Conservation (phyloP, 306 rosid species). For the Canavalia ensiformis region DNA sequence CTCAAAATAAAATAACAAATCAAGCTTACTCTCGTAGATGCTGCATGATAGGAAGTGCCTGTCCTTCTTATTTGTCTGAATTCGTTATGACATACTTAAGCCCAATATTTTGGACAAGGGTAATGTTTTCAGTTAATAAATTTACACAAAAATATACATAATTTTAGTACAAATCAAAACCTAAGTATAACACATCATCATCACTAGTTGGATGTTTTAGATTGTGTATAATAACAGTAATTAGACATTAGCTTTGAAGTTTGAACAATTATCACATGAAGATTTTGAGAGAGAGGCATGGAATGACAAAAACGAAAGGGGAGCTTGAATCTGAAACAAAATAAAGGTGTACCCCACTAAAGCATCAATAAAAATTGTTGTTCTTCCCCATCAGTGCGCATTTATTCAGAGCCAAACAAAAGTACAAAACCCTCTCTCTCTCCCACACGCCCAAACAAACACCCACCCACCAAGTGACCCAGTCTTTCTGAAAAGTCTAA, state of each 20-base stretch:
- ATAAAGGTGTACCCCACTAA: conserved; percentile 47
- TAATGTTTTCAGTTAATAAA: not conserved
- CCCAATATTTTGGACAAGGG: not conserved
- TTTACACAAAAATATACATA: not conserved
- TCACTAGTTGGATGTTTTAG: too few species aligned
- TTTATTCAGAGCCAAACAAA: conserved; percentile 44
- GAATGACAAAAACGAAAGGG: conserved; percentile 25
- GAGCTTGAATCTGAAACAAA: conserved; percentile 43
- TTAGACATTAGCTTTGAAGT: not conserved
- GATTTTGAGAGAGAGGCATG: conserved; percentile 19
- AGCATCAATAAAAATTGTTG: conserved; percentile 20
- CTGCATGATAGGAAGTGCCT: not conserved
- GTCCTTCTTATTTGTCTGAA: conserved; percentile 22
- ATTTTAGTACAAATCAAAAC: not conserved
- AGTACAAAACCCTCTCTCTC: conserved; percentile 32
- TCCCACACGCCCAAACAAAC: conserved; percentile 15
- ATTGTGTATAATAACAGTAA: too few species aligned
- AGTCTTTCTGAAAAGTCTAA: conserved; percentile 37
- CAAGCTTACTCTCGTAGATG: conserved; percentile 19
- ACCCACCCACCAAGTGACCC: not conserved
- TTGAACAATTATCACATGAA: not conserved
- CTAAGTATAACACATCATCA: too few species aligned
- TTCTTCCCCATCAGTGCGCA: conserved; percentile 46
- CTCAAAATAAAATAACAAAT: not conserved
- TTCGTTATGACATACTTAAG: not conserved